Conservation (phyloP, 768 basidiomycete species). For the Suillus alpinus region DNA sequence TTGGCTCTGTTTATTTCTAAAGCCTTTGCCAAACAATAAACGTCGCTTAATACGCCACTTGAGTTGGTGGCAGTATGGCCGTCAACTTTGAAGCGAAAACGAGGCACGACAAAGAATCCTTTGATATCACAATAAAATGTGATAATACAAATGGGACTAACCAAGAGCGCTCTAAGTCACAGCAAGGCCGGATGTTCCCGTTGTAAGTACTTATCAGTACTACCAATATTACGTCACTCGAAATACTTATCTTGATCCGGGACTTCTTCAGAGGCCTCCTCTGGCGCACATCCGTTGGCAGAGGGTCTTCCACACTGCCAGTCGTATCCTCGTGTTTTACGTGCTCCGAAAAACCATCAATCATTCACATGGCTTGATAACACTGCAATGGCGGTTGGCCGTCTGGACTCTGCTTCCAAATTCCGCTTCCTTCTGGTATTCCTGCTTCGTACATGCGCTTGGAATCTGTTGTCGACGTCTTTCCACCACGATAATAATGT, state of each 20-base stretch:
- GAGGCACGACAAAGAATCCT: background rate
- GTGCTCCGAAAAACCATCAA: background rate
- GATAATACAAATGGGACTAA: background rate
- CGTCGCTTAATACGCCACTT: background rate
- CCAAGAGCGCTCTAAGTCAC: background rate
- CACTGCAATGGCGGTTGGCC: background rate
- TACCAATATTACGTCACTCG: background rate
- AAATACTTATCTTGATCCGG: background rate
- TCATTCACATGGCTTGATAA: background rate
- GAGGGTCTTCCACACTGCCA: background rate
- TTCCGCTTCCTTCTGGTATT: background rate
- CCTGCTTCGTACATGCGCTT: background rate
- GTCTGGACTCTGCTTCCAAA: background rate
- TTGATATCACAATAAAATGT: background rate
- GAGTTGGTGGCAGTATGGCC: no score
- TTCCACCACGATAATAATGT: background rate
- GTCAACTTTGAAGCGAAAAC: background rate
- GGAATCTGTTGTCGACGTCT: background rate
- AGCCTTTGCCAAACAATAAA: conserved; percentile 3
- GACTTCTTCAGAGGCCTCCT: background rate
- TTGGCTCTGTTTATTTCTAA: conserved; percentile 3
- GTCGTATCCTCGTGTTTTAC: background rate
- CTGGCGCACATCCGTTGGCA: background rate
- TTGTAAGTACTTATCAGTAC: background rate
- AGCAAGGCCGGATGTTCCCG: background rate